phyloP scores from a whole-genome alignment of 257 asterid genomes.

The Plantago major region DNA sequence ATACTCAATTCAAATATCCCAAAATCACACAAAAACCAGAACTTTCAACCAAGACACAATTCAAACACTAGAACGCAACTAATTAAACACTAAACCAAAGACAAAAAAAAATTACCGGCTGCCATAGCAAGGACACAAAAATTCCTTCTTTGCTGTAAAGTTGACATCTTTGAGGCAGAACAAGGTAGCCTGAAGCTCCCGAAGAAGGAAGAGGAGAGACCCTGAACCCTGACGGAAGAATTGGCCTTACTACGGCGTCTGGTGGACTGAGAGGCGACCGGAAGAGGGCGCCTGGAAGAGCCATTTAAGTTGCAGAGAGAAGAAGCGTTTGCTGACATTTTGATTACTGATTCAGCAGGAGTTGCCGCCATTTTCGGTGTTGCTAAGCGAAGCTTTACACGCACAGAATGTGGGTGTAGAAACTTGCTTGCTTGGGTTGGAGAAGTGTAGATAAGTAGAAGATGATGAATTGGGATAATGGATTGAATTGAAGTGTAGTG shows the following conservation, averaged over 20 bases:
- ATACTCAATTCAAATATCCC: neutral
- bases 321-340: constrained; percentile 59
- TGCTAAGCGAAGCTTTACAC: constrained; percentile 4
- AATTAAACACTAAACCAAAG: neutral
- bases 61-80: constrained; percentile 1
- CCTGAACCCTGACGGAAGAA: constrained; percentile 29
- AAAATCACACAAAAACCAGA: neutral
- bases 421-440: neutral
- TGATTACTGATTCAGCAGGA: constrained; percentile 48
- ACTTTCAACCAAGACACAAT: neutral
- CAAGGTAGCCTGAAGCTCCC: constrained; percentile 41
- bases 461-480: neutral
- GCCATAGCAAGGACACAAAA: constrained; percentile 72
- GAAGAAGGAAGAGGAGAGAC: constrained; percentile 54
- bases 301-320: constrained; percentile 64
- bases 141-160: constrained; percentile 30
- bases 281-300: constrained; percentile 47
- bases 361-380: constrained; percentile 48
- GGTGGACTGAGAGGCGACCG: constrained; percentile 34
- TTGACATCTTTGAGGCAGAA: constrained; percentile 28
- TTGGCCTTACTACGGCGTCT: constrained; percentile 36
- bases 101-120: constrained; percentile 46
- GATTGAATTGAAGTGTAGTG: constrained; percentile 12
- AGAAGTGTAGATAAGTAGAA: neutral
- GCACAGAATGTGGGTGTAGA: constrained; percentile 12